A percentile compares a stretch with the other conserved stretches of the same genome.
phyloP scores from a whole-genome alignment of 352 stramenopile species.

The Halophytophthora polymorphica region DNA sequence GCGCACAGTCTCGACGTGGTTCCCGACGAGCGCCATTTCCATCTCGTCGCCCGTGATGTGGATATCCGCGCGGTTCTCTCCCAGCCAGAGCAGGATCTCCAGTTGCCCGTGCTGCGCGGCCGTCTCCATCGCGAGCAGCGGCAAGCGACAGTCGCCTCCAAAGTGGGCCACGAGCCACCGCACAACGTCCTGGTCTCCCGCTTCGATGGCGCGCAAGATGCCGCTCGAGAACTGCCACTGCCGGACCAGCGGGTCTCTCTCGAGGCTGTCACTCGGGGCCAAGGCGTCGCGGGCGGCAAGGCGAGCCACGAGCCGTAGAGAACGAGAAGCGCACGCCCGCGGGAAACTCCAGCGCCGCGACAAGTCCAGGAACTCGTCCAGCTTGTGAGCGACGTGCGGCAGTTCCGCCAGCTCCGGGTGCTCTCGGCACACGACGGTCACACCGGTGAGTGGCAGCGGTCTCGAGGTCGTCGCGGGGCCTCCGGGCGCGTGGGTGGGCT shows the following conservation, averaged over 20 bases:
- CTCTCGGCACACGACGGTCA: conserved; percentile 4
- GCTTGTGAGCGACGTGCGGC: background rate
- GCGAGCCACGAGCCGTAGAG: too few relatives aligned
- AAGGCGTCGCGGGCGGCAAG: too few relatives aligned
- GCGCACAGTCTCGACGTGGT: background rate
- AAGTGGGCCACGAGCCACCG: background rate
- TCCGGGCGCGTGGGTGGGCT: too few relatives aligned
- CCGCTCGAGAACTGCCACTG: too few relatives aligned
- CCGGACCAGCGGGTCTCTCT: too few relatives aligned
- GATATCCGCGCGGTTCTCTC: background rate
- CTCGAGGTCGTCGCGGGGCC: too few relatives aligned
- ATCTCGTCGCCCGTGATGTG: background rate
- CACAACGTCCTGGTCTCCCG: background rate
- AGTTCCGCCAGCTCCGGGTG: conserved; percentile 4
- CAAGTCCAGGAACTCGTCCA: conserved; percentile 8
- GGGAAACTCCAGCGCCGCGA: conserved; percentile 4
- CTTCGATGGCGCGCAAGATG: too few relatives aligned
- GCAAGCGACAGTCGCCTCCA: background rate
- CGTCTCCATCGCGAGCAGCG: background rate
- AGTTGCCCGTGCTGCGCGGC: background rate
- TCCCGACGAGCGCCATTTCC: background rate
- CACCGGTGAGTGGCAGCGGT: conserved; percentile 4
- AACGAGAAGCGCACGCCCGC: background rate
- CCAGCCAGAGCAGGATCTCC: background rate
- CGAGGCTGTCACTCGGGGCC: too few relatives aligned